Evolutionary conservation across 192 early-diverging fungal genomes (phyloP).

Genomic region (Backusella tarrabulga): DNA sequence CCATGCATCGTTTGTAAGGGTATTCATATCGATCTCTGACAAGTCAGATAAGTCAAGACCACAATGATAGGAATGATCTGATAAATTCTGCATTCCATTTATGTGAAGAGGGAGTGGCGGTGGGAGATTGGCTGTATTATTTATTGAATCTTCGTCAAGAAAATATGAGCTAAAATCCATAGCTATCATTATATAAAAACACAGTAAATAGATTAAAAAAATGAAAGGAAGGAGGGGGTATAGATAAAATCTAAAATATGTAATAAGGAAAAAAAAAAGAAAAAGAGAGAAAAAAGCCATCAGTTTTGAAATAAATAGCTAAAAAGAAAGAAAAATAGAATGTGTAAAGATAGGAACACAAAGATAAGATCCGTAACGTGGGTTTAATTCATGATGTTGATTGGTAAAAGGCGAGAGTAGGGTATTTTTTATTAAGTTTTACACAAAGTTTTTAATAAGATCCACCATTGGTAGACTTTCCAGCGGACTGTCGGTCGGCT

Average conservation of each 20-base stretch:
- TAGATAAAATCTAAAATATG: not conserved
- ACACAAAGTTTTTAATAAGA: conserved; percentile 3
- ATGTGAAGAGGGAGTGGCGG: not conserved
- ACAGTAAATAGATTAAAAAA: not conserved
- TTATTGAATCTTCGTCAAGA: not conserved
- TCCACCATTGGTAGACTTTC: not conserved
- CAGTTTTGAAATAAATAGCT: not conserved
- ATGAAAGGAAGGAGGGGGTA: not conserved
- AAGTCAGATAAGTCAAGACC: not conserved
- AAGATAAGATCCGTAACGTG: not conserved
- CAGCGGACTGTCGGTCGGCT: conserved; percentile 43
- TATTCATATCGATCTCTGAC: not conserved
- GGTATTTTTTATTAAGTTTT: conserved; percentile 1
- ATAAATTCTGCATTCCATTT: not conserved
- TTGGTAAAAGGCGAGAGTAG: not conserved
- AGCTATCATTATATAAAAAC: too few relatives aligned
- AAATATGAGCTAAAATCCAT: not conserved
- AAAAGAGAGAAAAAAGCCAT: not conserved
- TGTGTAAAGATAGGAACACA: not conserved
- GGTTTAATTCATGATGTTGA: not conserved
- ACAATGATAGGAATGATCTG: not conserved
- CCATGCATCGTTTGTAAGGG: not conserved
- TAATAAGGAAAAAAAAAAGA: not conserved
- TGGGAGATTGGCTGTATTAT: not conserved
- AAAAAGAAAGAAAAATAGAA: not conserved